phyloP scores from a whole-genome alignment of 202 grass and related monocot genomes.

The Carex sylvatica region DNA sequence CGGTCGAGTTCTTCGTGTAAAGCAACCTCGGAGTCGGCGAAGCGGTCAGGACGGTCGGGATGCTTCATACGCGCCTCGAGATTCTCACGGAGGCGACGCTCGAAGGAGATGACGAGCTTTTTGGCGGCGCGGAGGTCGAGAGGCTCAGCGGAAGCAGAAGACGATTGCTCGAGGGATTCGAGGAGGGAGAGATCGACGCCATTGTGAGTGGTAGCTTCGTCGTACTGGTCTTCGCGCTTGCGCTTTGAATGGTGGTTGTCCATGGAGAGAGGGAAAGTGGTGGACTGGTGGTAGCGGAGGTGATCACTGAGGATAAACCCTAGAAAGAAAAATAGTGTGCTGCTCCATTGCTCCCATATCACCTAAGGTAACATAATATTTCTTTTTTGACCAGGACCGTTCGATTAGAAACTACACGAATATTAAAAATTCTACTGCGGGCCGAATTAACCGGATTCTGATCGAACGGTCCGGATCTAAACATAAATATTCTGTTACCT shows the following conservation, averaged over 20 bases:
- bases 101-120: slow-evolving; percentile 77
- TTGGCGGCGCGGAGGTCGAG: slow-evolving; percentile 82
- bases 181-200: slow-evolving; percentile 54
- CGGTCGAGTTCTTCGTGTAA: slow-evolving; percentile 81
- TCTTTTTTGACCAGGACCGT: too few relatives aligned
- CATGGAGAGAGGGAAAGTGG: slow-evolving; percentile 6
- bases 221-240: slow-evolving; percentile 35
- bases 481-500: too few relatives aligned
- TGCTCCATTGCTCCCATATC: too few relatives aligned
- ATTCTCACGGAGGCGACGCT: slow-evolving; percentile 82
- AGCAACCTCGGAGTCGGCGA: slow-evolving; percentile 80
- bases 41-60: slow-evolving; percentile 67
- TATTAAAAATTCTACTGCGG: too few relatives aligned
- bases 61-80: slow-evolving; percentile 98
- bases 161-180: slow-evolving; percentile 30
- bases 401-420: too few relatives aligned
- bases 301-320: too few relatives aligned
- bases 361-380: too few relatives aligned
- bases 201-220: neutral
- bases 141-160: slow-evolving; percentile 45
- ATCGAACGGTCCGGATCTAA: too few relatives aligned
- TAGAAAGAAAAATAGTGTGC: too few relatives aligned
- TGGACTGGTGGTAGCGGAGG: too few relatives aligned
- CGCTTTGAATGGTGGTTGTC: slow-evolving; percentile 42
- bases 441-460: too few relatives aligned